Evolutionary conservation across 352 stramenopile genomes (phyloP), one percentile per base, ranked within the genome.

Genomic region (Pilasporangium apinafurcum): DNA sequence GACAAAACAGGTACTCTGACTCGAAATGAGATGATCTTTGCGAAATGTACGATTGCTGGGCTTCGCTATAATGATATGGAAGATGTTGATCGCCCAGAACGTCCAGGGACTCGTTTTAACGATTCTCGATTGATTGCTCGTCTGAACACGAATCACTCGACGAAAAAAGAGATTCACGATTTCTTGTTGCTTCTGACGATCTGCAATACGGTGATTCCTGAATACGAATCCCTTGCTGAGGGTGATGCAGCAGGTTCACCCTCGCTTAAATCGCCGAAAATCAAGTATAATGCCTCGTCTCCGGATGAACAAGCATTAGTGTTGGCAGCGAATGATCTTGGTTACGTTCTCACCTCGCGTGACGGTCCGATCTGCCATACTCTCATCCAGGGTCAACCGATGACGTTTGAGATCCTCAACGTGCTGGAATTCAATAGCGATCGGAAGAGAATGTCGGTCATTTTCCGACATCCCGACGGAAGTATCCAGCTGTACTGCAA

Each of bases 391-490:
- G 82, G 82, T 5, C 47, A 55, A 28, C 45, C 62, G 8, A 65
- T 83, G 69, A 86, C 76, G 16, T 99, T 92, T 71, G 65, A 91
- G 44, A 86, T 98, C 44, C 62, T 99, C 39, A 96, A 97, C 37
- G 81, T 98, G 5, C 95, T 99, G 37, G 96, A 98, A 59, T 99
- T 99, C 71, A 97, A 98, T 60, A 98, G 90, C 40, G 85, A 98
- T 40, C 74, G 97, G 10, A 99, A 99, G 66, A 72, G 97, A 44
- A 99, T 99, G 96, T 98, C 92, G 16, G 88, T 99, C 27, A 70
- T 99, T 26, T 84, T 98, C 22, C 75, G 92, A 21, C 69, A 89
- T 22, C 68, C 69, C 0, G 72, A 85, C 27, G 82, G 73, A 16
- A 63, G 62, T 35, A 75, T 96, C 10, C 58, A 78, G 12, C 55